These are phyloP conservation scores for Aurifilum marmelostoma DNA, from an alignment of 2,329 filamentous ascomycete species.

Conservation along the genomic window DNA sequence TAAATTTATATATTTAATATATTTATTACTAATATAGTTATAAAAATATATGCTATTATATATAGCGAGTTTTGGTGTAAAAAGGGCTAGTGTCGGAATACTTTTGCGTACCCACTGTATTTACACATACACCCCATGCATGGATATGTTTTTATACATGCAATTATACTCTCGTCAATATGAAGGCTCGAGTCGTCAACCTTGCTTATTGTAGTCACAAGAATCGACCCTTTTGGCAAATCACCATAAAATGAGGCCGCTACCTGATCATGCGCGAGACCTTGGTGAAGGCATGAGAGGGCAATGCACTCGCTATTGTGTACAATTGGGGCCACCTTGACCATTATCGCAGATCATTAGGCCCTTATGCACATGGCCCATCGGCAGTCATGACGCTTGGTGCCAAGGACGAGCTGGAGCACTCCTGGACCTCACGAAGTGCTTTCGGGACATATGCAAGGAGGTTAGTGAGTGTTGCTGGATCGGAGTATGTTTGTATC, in stretches of 20 bases:
- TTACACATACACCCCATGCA: no score
- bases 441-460: not conserved
- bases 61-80: no score
- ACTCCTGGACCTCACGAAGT: not conserved
- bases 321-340: not conserved
- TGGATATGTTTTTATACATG: not conserved
- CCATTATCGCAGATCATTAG: not conserved
- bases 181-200: not conserved
- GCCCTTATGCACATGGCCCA: not conserved
- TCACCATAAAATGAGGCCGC: not conserved
- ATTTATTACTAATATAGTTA: no score
- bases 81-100: no score
- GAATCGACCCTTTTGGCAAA: not conserved
- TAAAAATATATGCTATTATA: no score
- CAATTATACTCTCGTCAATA: not conserved
- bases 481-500: not conserved
- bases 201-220: not conserved
- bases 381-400: not conserved
- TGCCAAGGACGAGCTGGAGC: not conserved
- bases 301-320: not conserved
- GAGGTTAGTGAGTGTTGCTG: not conserved
- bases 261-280: not conserved
- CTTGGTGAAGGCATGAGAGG: not conserved
- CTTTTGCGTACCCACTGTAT: no score
- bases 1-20: no score